These are phyloP conservation scores for Astrothelium macrocarpum DNA, from an alignment of 495 filamentous ascomycete genomes.

Conservation along the genomic window DNA sequence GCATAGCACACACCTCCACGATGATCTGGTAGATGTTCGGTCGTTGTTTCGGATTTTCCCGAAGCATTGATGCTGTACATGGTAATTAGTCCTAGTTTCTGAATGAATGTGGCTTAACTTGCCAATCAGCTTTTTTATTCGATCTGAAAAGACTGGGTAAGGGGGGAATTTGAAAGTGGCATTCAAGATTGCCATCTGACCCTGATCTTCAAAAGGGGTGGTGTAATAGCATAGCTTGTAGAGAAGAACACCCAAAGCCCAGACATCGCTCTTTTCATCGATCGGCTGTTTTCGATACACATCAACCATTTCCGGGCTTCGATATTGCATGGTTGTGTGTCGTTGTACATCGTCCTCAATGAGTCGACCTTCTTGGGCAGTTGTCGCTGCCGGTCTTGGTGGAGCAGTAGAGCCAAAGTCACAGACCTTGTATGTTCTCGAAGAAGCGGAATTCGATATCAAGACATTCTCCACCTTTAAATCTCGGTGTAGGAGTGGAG, in stretches of 20 bases:
- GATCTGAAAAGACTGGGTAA: conserved; percentile 82
- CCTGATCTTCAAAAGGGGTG: conserved; percentile 94
- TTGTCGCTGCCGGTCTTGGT: conserved; percentile 73
- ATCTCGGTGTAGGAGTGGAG: conserved; percentile 85
- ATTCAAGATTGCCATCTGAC: conserved; percentile 96
- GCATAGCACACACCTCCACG: conserved; percentile 76
- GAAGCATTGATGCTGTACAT: conserved; percentile 71
- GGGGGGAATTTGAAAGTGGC: conserved; percentile 87
- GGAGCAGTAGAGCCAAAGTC: conserved; percentile 92
- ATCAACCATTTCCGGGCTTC: conserved; percentile 98
- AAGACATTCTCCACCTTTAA: conserved; percentile 97
- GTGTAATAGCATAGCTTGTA: conserved; percentile 99
- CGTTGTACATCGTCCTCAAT: conserved; percentile 96
- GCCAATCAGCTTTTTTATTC: conserved; percentile 87
- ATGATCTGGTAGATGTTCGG: conserved; percentile 94
- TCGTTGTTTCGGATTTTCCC: conserved; percentile 68
- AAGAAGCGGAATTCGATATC: conserved; percentile 56
- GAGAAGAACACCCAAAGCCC: conserved; percentile 88
- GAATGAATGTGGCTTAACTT: conserved; percentile 26
- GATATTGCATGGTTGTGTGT: conserved; percentile 93
- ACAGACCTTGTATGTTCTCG: conserved; percentile 75
- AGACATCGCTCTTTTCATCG: conserved; percentile 98
- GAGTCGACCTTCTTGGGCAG: conserved; percentile 72
- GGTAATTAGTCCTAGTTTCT: neutral
- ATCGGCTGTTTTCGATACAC: conserved; percentile 94